Evolutionary conservation across 1,284 basidiomycete genomes (phyloP).

Genomic region (Ganoderma leucocontextum): DNA sequence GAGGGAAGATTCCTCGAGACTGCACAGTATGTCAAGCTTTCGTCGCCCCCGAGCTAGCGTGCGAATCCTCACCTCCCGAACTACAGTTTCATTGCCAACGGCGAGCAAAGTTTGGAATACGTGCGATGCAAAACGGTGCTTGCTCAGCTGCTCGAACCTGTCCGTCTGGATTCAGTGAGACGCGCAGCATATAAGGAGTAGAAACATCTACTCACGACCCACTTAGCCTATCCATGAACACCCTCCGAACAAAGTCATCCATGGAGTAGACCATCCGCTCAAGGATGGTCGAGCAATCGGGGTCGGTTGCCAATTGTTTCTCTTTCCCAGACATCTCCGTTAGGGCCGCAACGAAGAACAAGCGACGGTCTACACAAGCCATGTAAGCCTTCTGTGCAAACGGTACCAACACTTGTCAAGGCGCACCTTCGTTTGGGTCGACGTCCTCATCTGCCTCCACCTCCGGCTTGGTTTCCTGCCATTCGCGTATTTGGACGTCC

Average conservation of each 20-base stretch:
- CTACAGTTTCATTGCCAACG: slow-evolving; percentile 76
- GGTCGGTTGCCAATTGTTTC: slow-evolving; percentile 88
- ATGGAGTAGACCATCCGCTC: slow-evolving; percentile 91
- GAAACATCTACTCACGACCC: slow-evolving; percentile 74
- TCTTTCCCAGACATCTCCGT: slow-evolving; percentile 88
- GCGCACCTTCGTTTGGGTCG: slow-evolving; percentile 81
- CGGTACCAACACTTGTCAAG: background rate
- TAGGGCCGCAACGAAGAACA: slow-evolving; percentile 88
- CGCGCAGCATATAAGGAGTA: slow-evolving; percentile 16
- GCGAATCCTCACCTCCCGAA: slow-evolving; percentile 74
- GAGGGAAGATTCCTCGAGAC: slow-evolving; percentile 70
- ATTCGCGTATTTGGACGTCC: slow-evolving; percentile 85
- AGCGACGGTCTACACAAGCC: slow-evolving; percentile 67
- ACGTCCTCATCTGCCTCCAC: slow-evolving; percentile 55
- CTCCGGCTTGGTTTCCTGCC: slow-evolving; percentile 65
- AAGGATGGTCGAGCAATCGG: slow-evolving; percentile 87
- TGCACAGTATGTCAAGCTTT: slow-evolving; percentile 39
- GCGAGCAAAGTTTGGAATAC: slow-evolving; percentile 89
- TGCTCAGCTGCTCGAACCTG: slow-evolving; percentile 74
- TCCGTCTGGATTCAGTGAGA: slow-evolving; percentile 32
- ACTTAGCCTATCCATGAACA: slow-evolving; percentile 84
- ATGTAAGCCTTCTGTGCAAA: slow-evolving; percentile 5
- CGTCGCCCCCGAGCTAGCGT: background rate
- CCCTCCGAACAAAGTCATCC: slow-evolving; percentile 91
- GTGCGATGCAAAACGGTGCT: slow-evolving; percentile 91